A percentile compares a stretch with the other conserved stretches of the same genome.
Conservation (phyloP, 2,329 filamentous ascomycete species). For the Ceratocystis ficicola region DNA sequence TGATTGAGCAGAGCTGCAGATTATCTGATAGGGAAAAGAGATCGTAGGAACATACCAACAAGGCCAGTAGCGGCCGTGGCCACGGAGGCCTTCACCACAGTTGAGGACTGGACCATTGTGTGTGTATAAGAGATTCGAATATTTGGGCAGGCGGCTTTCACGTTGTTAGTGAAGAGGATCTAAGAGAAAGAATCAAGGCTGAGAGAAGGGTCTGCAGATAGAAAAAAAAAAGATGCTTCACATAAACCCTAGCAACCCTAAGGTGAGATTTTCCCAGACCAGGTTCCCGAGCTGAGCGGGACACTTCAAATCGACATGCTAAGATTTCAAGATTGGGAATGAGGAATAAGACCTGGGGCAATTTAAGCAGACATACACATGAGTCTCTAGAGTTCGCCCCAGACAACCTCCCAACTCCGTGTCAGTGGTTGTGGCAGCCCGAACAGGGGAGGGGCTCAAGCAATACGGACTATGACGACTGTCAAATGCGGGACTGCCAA, state of each 20-base stretch:
- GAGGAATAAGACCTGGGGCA: background rate
- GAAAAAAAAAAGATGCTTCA: conserved; percentile 7
- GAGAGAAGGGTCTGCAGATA: background rate
- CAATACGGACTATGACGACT: too few species aligned
- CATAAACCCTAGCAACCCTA: background rate
- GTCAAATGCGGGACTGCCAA: too few species aligned
- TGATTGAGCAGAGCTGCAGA: background rate
- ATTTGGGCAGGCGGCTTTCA: background rate
- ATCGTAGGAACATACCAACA: conserved; percentile 38
- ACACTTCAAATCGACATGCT: too few species aligned
- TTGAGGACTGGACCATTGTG: conserved; percentile 40
- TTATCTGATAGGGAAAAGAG: background rate
- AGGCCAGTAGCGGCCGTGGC: conserved; percentile 48
- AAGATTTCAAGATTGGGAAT: background rate
- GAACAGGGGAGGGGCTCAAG: background rate
- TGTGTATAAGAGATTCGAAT: background rate
- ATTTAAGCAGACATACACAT: background rate
- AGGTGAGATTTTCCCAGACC: background rate
- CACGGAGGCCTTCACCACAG: conserved; percentile 48
- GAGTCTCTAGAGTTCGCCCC: background rate
- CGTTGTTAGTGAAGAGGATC: background rate
- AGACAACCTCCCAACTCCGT: background rate
- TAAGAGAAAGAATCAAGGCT: background rate
- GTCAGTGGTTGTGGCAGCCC: background rate
- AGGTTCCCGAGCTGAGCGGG: background rate